Percentiles rank a stretch among this genome's conserved stretches.
Evolutionary conservation across 2,329 filamentous ascomycete genomes (phyloP).

Genomic region (Colletotrichum sp.): DNA sequence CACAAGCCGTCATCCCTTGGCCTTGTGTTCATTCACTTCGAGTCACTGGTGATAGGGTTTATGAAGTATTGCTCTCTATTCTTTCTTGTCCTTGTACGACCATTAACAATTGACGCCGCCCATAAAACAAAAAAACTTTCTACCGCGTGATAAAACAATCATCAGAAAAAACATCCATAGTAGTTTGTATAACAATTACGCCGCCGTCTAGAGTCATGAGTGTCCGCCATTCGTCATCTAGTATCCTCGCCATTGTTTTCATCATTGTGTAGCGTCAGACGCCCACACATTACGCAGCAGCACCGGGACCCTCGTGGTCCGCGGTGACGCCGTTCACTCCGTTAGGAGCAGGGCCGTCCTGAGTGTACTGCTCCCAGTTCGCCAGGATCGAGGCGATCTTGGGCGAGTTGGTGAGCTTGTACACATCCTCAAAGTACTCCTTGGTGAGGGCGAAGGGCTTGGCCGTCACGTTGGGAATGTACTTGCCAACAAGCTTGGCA

Average conservation of each 20-base stretch:
- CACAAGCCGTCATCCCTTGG: background rate
- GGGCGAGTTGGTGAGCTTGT: conserved; percentile 85
- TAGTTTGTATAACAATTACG: conserved; percentile 19
- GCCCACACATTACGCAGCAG: conserved; percentile 39
- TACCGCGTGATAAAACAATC: conserved; percentile 15
- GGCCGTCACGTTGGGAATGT: conserved; percentile 98
- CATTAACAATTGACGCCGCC: conserved; percentile 11
- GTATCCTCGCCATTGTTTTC: background rate
- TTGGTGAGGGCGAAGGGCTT: conserved; percentile 94
- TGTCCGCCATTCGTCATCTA: background rate
- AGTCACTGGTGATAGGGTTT: background rate
- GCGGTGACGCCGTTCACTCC: conserved; percentile 37
- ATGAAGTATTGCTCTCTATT: conserved; percentile 18
- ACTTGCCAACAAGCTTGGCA: conserved; percentile 95
- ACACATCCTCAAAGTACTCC: conserved; percentile 99
- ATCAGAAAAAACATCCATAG: background rate
- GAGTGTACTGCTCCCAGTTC: conserved; percentile 79
- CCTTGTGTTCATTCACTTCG: background rate
- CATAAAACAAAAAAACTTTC: background rate
- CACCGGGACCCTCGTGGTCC: conserved; percentile 45
- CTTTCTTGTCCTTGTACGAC: conserved; percentile 7
- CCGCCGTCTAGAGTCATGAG: conserved; percentile 19
- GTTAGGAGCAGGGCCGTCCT: conserved; percentile 50
- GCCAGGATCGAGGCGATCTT: conserved; percentile 81
- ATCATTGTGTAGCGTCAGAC: conserved; percentile 17